A percentile compares a stretch with the other conserved stretches of the same genome.
phyloP scores from a whole-genome alignment of 2,329 filamentous ascomycete genomes.

The Pyricularia sp. region DNA sequence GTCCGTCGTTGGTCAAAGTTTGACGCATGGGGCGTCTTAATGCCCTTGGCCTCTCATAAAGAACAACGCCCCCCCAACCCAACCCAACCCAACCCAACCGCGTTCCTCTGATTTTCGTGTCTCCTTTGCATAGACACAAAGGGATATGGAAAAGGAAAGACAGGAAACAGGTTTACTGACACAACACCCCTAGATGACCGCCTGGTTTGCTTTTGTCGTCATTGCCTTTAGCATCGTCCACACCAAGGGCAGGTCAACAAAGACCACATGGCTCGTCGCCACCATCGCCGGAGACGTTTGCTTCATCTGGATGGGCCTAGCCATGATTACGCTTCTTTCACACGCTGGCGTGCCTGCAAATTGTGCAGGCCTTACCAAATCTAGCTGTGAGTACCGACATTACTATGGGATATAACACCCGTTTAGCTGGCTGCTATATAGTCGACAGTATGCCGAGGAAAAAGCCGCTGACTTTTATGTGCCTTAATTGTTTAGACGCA shows the following conservation, averaged over 20 bases:
- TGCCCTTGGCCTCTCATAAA: background rate
- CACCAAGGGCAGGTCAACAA: slow-evolving; percentile 16
- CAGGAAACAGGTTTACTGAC: background rate
- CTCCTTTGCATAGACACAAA: background rate
- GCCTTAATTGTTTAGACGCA: background rate
- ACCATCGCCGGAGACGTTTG: slow-evolving; percentile 22
- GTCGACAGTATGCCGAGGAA: background rate
- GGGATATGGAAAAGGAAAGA: background rate
- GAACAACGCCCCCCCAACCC: background rate
- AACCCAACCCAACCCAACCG: no score
- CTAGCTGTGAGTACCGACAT: background rate
- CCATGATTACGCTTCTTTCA: slow-evolving; percentile 23
- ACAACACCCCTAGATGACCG: slow-evolving; percentile 7
- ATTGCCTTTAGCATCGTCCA: slow-evolving; percentile 22
- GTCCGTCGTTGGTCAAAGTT: background rate
- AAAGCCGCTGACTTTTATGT: background rate
- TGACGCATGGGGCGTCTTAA: background rate
- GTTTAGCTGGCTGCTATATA: background rate
- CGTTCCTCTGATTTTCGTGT: background rate
- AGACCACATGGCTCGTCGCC: slow-evolving; percentile 15
- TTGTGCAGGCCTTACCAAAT: slow-evolving; percentile 21
- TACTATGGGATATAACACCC: background rate
- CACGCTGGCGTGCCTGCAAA: slow-evolving; percentile 22
- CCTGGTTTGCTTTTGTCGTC: slow-evolving; percentile 17
- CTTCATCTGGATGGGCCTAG: slow-evolving; percentile 20